These are phyloP conservation scores for Sugiyamaella floridensis DNA, from an alignment of 805 yeast genomes.

Conservation along the genomic window DNA sequence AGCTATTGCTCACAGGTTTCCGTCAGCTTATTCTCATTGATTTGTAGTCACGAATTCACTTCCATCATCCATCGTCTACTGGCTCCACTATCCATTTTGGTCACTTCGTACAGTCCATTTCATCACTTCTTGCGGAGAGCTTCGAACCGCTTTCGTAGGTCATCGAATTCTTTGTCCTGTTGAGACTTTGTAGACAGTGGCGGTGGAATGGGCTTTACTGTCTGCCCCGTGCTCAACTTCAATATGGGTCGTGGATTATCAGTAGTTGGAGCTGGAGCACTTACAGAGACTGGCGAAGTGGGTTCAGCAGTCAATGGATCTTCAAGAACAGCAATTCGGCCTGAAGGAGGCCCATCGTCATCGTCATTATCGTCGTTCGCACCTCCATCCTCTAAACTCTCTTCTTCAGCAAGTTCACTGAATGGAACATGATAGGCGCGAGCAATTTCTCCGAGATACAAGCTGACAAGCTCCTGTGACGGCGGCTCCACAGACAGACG, in stretches of 20 bases:
- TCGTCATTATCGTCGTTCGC: slow-evolving; percentile 19
- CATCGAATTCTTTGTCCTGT: slow-evolving; percentile 47
- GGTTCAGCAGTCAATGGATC: slow-evolving; percentile 19
- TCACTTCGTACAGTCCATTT: background rate
- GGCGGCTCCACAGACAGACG: slow-evolving; percentile 68
- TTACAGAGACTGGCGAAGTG: slow-evolving; percentile 28
- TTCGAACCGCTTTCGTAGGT: slow-evolving; percentile 65
- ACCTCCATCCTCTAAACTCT: slow-evolving; percentile 29
- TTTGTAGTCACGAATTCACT: too few relatives aligned
- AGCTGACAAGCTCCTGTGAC: slow-evolving; percentile 49
- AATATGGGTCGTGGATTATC: slow-evolving; percentile 29
- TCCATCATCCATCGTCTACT: too few relatives aligned
- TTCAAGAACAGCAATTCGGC: slow-evolving; percentile 4
- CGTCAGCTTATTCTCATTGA: too few relatives aligned
- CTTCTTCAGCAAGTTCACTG: slow-evolving; percentile 41
- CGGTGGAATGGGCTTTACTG: background rate
- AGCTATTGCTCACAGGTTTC: too few relatives aligned
- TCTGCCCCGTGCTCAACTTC: slow-evolving; percentile 12
- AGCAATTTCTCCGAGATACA: slow-evolving; percentile 76
- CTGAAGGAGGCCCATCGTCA: background rate
- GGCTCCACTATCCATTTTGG: too few relatives aligned
- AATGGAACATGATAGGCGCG: slow-evolving; percentile 70
- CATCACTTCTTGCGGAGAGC: slow-evolving; percentile 45
- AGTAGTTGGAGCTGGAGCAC: slow-evolving; percentile 27
- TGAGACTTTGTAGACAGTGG: slow-evolving; percentile 5